Conservation (phyloP, 2,329 filamentous ascomycete genomes). For the Scytalidium lignicola region DNA sequence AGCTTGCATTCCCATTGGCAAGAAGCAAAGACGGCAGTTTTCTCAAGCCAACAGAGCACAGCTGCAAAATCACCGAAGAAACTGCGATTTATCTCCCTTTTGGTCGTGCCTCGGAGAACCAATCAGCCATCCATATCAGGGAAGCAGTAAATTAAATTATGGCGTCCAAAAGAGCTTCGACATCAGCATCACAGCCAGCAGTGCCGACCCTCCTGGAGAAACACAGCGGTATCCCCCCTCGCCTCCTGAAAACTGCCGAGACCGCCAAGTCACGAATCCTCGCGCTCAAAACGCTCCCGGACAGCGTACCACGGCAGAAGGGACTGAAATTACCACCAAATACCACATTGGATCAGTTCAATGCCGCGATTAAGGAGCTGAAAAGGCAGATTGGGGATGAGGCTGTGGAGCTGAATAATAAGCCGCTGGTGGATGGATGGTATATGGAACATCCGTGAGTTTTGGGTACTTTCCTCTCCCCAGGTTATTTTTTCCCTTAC, state of each 20-base stretch:
- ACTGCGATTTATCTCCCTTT: too few species aligned
- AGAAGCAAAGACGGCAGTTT: too few species aligned
- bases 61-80: too few species aligned
- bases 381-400: conserved; percentile 16
- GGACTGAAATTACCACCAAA: conserved; percentile 20
- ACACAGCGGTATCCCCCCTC: conserved; percentile 20
- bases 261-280: conserved; percentile 14
- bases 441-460: conserved; percentile 32
- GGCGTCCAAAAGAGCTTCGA: too few species aligned
- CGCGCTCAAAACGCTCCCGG: conserved; percentile 17
- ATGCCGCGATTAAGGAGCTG: conserved; percentile 20
- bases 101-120: too few species aligned
- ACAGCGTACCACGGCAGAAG: conserved; percentile 14
- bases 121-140: background rate
- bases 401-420: conserved; percentile 24
- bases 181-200: background rate
- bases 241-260: conserved; percentile 17
- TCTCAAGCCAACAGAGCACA: too few species aligned
- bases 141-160: too few species aligned
- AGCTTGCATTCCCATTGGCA: too few species aligned
- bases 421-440: conserved; percentile 28
- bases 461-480: background rate
- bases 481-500: too few species aligned
- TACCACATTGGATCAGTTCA: conserved; percentile 18
- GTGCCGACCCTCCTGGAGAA: conserved; percentile 1